A percentile compares a stretch with the other conserved stretches of the same genome.
phyloP scores from a whole-genome alignment of 2,329 filamentous ascomycete genomes.

The Arthrobotrys sphaeroides region DNA sequence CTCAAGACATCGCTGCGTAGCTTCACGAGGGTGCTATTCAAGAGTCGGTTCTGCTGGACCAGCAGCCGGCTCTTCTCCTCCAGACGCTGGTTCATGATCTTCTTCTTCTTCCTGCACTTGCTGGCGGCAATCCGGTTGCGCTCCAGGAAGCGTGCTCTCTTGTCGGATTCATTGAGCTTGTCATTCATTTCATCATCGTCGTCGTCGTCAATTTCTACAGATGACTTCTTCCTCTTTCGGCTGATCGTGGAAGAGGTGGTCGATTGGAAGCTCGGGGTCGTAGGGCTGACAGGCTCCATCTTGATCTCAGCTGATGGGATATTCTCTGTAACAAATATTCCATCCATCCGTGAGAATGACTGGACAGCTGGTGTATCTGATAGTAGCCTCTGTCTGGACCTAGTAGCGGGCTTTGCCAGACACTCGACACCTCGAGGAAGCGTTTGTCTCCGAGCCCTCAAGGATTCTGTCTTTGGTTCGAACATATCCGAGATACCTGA shows the following conservation, averaged over 20 bases:
- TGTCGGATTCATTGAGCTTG: conserved; percentile 60
- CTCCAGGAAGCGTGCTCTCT: conserved; percentile 71
- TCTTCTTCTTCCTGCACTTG: conserved; percentile 76
- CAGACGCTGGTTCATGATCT: conserved; percentile 65
- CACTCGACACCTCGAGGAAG: conserved; percentile 21
- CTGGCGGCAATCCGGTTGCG: conserved; percentile 77
- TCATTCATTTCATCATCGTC: conserved; percentile 47
- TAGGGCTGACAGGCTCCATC: conserved; percentile 33
- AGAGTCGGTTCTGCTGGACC: conserved; percentile 56
- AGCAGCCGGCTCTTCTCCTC: conserved; percentile 61
- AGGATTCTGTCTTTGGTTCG: neutral
- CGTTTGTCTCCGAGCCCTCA: conserved; percentile 12
- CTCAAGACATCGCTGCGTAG: conserved; percentile 58
- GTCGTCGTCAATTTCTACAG: conserved; percentile 1
- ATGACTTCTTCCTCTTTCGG: conserved; percentile 50
- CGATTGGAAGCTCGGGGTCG: conserved; percentile 19
- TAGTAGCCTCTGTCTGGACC: conserved; percentile 15
- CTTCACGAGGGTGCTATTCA: conserved; percentile 55
- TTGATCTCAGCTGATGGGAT: conserved; percentile 38
- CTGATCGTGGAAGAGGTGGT: conserved; percentile 4
- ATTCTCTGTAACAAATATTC: conserved; percentile 47
- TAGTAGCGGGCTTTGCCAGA: conserved; percentile 16
- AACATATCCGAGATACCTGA: neutral
- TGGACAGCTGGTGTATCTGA: conserved; percentile 27
- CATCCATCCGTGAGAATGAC: conserved; percentile 49